Evolutionary conservation across 345 rosid genomes (phyloP).

Genomic region (Arabidopsis arenosa): DNA sequence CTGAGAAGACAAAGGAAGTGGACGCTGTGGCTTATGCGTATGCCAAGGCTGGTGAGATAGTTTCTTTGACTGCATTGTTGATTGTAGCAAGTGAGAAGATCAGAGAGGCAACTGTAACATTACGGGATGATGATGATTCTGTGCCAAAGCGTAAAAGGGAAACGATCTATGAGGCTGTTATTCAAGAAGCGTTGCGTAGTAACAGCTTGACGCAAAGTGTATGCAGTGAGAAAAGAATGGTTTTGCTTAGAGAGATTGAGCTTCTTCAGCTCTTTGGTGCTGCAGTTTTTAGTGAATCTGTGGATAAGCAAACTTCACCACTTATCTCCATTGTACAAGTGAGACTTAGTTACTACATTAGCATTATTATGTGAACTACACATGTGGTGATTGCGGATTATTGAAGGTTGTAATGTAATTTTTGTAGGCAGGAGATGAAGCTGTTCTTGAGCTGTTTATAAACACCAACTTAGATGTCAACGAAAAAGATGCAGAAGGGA

Average conservation of each 20-base stretch:
- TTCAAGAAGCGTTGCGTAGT: slow-evolving; percentile 56
- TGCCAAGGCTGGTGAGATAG: slow-evolving; percentile 61
- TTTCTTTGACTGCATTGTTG: slow-evolving; percentile 60
- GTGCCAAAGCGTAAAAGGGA: slow-evolving; percentile 52
- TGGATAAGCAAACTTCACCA: slow-evolving; percentile 57
- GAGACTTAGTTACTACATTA: slow-evolving; percentile 1
- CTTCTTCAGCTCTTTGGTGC: slow-evolving; percentile 77
- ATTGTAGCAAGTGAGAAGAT: slow-evolving; percentile 61
- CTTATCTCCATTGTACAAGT: slow-evolving; percentile 70
- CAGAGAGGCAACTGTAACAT: slow-evolving; percentile 47
- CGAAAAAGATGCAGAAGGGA: slow-evolving; percentile 72
- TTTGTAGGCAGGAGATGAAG: slow-evolving; percentile 78
- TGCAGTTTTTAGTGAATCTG: slow-evolving; percentile 31
- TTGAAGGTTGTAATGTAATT: slow-evolving; percentile 18
- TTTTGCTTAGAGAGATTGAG: slow-evolving; percentile 69
- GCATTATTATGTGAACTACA: slow-evolving; percentile 7
- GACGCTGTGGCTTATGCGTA: slow-evolving; percentile 57
- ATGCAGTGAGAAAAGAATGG: slow-evolving; percentile 53
- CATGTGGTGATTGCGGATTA: not conserved
- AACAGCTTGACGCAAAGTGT: slow-evolving; percentile 46
- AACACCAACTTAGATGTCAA: slow-evolving; percentile 61
- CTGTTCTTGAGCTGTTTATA: slow-evolving; percentile 65
- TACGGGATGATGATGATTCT: slow-evolving; percentile 47
- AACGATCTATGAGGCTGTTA: slow-evolving; percentile 66
- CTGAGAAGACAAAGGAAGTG: slow-evolving; percentile 64